Percentiles rank a stretch among this genome's conserved stretches.
phyloP scores from a whole-genome alignment of 2,329 filamentous ascomycete genomes.

The Neocatenulostroma microsporum region DNA sequence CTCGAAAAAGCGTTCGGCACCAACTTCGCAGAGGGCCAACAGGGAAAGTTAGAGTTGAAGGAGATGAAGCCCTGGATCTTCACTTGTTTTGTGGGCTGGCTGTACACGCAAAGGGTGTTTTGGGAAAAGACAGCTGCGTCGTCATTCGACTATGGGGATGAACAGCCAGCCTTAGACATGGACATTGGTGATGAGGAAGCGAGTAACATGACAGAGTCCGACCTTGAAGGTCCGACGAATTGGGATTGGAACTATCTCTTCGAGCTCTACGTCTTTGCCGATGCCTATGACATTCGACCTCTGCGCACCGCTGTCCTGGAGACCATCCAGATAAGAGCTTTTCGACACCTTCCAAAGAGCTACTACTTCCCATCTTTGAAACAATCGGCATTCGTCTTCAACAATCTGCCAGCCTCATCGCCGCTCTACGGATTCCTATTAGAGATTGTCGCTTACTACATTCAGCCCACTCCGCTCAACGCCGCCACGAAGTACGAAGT shows the following conservation, averaged over 20 bases:
- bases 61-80: conserved; percentile 6
- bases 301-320: not conserved
- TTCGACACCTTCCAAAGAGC: too few species aligned
- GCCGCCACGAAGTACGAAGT: too few species aligned
- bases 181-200: too few species aligned
- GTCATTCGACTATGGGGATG: too few species aligned
- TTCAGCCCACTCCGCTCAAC: too few species aligned
- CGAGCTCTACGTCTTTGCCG: not conserved
- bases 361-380: too few species aligned
- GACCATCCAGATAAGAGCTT: not conserved
- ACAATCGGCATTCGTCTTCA: not conserved
- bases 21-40: conserved; percentile 4
- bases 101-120: not conserved
- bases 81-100: not conserved
- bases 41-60: conserved; percentile 1
- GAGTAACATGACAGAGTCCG: too few species aligned
- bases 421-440: not conserved
- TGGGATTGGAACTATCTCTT: not conserved
- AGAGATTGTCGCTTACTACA: not conserved
- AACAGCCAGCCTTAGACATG: too few species aligned
- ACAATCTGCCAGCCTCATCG: not conserved
- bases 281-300: not conserved
- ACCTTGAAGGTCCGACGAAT: not conserved
- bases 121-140: too few species aligned
- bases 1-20: conserved; percentile 9